phyloP scores from a whole-genome alignment of 139 green algal genomes.

The Volvox africanus region DNA sequence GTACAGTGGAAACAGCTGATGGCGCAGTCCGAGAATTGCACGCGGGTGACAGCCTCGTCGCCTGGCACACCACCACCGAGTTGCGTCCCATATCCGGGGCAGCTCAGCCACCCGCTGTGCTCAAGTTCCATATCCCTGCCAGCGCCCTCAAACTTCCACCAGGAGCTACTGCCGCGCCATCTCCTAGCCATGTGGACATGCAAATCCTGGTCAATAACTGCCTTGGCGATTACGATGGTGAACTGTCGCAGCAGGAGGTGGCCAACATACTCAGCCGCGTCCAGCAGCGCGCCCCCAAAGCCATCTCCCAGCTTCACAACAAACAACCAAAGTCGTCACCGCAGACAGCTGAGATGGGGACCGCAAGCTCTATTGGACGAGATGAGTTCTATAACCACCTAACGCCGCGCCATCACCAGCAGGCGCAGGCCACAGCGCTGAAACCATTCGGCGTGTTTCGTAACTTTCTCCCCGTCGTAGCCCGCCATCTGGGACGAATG shows the following conservation, averaged over 20 bases:
- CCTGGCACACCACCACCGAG: slow-evolving; percentile 45
- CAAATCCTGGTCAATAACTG: slow-evolving; percentile 12
- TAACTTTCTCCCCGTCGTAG: neutral
- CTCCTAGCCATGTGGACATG: slow-evolving; percentile 15
- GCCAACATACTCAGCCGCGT: neutral
- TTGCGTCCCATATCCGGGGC: neutral
- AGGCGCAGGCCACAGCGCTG: too few species aligned
- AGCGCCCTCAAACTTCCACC: slow-evolving; percentile 26
- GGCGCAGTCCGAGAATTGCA: neutral
- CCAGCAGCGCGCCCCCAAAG: neutral
- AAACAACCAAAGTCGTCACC: neutral
- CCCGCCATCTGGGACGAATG: neutral
- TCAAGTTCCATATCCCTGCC: slow-evolving; percentile 53
- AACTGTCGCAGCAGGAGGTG: slow-evolving; percentile 27
- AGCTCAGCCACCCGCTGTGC: slow-evolving; percentile 14
- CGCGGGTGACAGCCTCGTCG: slow-evolving; percentile 44
- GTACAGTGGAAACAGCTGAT: neutral
- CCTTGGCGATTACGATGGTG: neutral
- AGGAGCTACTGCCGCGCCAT: neutral
- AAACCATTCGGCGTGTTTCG: too few species aligned
- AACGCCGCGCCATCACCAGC: neutral
- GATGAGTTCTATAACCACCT: too few species aligned
- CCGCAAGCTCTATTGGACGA: too few species aligned
- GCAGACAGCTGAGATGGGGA: neutral
- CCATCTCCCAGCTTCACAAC: slow-evolving; percentile 7